A percentile compares a stretch with the other conserved stretches of the same genome.
phyloP scores from a whole-genome alignment of 768 basidiomycete genomes.

The Panaeolus cyanescens region DNA sequence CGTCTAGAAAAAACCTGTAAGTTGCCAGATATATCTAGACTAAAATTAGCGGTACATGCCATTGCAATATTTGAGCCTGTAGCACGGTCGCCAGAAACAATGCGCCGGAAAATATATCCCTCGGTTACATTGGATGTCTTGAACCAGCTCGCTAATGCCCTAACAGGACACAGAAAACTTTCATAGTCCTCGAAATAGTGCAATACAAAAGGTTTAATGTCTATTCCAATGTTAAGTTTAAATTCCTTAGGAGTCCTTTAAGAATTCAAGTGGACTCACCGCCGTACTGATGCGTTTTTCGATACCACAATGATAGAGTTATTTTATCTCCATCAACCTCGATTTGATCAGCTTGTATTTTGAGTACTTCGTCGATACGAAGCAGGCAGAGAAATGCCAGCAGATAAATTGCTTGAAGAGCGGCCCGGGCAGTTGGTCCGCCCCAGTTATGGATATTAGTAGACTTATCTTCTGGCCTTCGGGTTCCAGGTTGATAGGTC shows the following conservation, averaged over 20 bases:
- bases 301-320: not conserved
- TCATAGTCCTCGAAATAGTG: conserved; percentile 19
- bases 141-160: conserved; percentile 33
- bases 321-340: not conserved
- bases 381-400: conserved; percentile 34
- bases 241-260: not conserved
- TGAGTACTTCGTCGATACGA: conserved; percentile 34
- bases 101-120: conserved; percentile 34
- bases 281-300: conserved; percentile 8
- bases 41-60: not conserved
- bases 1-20: not conserved
- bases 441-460: conserved; percentile 29
- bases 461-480: too few relatives aligned
- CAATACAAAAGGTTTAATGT: conserved; percentile 15
- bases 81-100: conserved; percentile 28
- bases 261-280: too few relatives aligned
- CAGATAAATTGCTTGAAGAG: conserved; percentile 31
- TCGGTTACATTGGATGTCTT: conserved; percentile 12
- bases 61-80: not conserved
- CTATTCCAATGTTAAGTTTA: not conserved
- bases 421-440: conserved; percentile 22
- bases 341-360: conserved; percentile 29
- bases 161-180: conserved; percentile 33
- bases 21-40: not conserved
- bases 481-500: too few relatives aligned